Percentiles rank a stretch among this genome's conserved stretches.
Evolutionary conservation across 192 early-diverging fungal genomes (phyloP).

Genomic region (Gaertneriomyces sp.): DNA sequence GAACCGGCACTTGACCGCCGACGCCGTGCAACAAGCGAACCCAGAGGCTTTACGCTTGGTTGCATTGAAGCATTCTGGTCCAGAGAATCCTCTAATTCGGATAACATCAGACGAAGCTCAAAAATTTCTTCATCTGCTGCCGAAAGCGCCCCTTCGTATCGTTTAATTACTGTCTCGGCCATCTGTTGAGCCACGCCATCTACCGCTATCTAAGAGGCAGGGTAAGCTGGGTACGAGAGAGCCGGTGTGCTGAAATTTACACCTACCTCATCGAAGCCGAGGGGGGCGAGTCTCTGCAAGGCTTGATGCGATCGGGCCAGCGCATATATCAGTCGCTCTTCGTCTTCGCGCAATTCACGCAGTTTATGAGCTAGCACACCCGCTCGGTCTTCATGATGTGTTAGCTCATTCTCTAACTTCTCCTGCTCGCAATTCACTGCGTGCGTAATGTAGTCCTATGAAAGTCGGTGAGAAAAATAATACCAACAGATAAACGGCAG

Average conservation of each 20-base stretch:
- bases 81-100: conserved; percentile 20
- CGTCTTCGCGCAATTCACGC: conserved; percentile 14
- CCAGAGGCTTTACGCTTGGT: neutral
- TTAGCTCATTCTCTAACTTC: conserved; percentile 6
- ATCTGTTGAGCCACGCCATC: neutral
- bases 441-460: conserved; percentile 15
- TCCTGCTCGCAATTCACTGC: conserved; percentile 2
- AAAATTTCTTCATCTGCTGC: conserved; percentile 22
- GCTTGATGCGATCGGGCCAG: neutral
- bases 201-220: conserved; percentile 5
- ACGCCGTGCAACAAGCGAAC: neutral
- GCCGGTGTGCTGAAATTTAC: no score
- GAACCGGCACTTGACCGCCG: neutral
- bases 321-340: conserved; percentile 16
- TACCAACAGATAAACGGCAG: no score
- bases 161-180: conserved; percentile 2
- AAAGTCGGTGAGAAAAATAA: neutral
- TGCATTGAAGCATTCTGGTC: conserved; percentile 8
- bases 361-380: conserved; percentile 16
- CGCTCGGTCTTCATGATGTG: neutral
- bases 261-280: no score
- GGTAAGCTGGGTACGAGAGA: neutral
- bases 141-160: conserved; percentile 13
- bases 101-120: conserved; percentile 16
- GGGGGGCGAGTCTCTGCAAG: no score